Conservation (phyloP, 192 early-diverging fungal genomes). For the Coemansia sp. region DNA sequence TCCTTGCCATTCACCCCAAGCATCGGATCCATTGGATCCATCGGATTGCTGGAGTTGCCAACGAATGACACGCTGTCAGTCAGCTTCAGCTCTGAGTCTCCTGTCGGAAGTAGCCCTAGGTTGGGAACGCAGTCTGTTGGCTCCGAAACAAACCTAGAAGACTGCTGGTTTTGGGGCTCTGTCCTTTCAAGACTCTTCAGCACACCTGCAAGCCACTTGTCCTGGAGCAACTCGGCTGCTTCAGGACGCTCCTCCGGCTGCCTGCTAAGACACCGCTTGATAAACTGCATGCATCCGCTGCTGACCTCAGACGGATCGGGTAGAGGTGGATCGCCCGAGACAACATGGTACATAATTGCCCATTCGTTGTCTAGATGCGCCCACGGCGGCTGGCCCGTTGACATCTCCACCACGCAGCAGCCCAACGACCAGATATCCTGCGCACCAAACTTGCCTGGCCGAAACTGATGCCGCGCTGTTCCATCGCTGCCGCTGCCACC, state of each 20-base stretch:
- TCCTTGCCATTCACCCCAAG: not conserved
- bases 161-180: constrained; percentile 8
- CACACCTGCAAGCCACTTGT: constrained; percentile 68
- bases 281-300: constrained; percentile 69
- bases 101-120: constrained; percentile 2
- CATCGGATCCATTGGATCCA: not conserved
- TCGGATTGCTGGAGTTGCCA: not conserved
- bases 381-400: constrained; percentile 88
- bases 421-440: constrained; percentile 94
- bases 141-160: constrained; percentile 16
- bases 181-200: constrained; percentile 28
- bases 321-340: constrained; percentile 72
- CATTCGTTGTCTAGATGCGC: constrained; percentile 88
- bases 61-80: not conserved
- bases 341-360: constrained; percentile 92
- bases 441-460: constrained; percentile 51
- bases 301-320: constrained; percentile 71
- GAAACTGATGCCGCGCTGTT: constrained; percentile 9
- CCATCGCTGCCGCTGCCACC: constrained; percentile 3
- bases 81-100: not conserved
- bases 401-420: constrained; percentile 89
- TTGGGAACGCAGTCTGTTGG: constrained; percentile 18
- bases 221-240: constrained; percentile 70
- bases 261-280: constrained; percentile 76
- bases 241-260: constrained; percentile 68